Conservation (phyloP, 2,329 filamentous ascomycete genomes). For the Paraphaeosphaeria minitans region DNA sequence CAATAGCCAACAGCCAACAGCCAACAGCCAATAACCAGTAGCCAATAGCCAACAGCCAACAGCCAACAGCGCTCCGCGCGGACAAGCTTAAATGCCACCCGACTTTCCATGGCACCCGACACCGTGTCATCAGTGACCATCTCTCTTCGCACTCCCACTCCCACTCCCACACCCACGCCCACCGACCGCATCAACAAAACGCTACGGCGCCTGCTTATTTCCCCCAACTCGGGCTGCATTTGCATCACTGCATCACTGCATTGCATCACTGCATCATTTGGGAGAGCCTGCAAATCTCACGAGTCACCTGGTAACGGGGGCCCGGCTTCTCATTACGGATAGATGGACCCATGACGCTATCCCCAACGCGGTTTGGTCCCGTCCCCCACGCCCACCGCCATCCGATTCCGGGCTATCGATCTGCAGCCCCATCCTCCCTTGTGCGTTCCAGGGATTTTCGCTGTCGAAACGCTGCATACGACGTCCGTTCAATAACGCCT, state of each 20-base stretch:
- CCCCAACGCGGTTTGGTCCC: conserved; percentile 15
- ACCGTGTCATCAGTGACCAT: conserved; percentile 28
- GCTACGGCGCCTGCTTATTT: conserved; percentile 26
- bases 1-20: too few relatives aligned
- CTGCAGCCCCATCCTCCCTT: conserved; percentile 26
- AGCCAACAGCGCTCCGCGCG: conserved; percentile 26
- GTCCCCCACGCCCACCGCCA: conserved; percentile 12
- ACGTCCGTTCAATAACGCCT: conserved; percentile 7
- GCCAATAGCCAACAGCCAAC: too few relatives aligned
- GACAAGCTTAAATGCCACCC: conserved; percentile 33
- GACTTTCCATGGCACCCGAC: conserved; percentile 23
- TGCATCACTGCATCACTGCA: too few relatives aligned
- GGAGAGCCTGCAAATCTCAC: conserved; percentile 26
- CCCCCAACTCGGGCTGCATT: too few relatives aligned
- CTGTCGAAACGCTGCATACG: conserved; percentile 6
- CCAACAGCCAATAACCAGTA: too few relatives aligned
- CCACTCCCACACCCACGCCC: too few relatives aligned
- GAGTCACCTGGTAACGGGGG: conserved; percentile 26
- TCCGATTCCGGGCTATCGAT: conserved; percentile 25
- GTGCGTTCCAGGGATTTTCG: conserved; percentile 1
- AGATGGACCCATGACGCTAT: conserved; percentile 17
- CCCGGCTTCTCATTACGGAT: conserved; percentile 28
- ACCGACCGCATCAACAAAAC: conserved; percentile 27
- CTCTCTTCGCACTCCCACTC: conserved; percentile 35
- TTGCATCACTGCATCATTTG: conserved; percentile 17